Percentiles rank a stretch among this genome's conserved stretches.
These are phyloP conservation scores for Xylaria sp. DNA, from an alignment of 495 filamentous ascomycete genomes.

Conservation along the genomic window DNA sequence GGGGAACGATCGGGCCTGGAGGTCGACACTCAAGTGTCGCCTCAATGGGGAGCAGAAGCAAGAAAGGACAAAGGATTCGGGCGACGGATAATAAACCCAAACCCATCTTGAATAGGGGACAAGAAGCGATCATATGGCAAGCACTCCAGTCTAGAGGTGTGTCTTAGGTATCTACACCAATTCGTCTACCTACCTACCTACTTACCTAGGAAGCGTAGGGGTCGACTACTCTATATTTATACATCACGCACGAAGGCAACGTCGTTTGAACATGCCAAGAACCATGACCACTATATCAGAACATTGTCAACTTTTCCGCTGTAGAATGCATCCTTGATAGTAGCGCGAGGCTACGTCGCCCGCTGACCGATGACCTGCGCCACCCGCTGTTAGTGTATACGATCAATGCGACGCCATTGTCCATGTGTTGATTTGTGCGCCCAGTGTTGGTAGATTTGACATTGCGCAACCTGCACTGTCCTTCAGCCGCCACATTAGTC, in stretches of 20 bases:
- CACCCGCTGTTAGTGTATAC: neutral
- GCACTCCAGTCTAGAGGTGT: neutral
- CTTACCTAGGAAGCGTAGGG: neutral
- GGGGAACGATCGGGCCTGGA: slow-evolving; percentile 6
- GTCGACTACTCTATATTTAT: neutral
- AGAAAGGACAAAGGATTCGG: neutral
- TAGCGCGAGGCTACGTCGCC: neutral
- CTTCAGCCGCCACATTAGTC: neutral
- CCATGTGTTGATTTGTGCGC: neutral
- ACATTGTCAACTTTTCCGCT: neutral
- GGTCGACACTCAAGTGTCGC: neutral
- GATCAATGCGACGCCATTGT: neutral
- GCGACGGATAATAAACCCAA: neutral
- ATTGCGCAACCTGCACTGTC: neutral
- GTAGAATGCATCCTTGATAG: neutral
- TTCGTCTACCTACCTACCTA: neutral
- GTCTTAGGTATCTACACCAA: too few relatives aligned
- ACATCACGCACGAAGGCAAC: neutral
- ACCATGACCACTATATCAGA: neutral
- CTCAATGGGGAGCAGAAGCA: neutral
- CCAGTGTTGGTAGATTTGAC: neutral
- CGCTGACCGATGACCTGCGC: neutral
- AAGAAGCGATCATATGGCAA: neutral
- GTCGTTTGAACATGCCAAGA: neutral
- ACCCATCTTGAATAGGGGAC: neutral